Conservation (phyloP, 495 filamentous ascomycete species). For the Aspergillus funiculosus region DNA sequence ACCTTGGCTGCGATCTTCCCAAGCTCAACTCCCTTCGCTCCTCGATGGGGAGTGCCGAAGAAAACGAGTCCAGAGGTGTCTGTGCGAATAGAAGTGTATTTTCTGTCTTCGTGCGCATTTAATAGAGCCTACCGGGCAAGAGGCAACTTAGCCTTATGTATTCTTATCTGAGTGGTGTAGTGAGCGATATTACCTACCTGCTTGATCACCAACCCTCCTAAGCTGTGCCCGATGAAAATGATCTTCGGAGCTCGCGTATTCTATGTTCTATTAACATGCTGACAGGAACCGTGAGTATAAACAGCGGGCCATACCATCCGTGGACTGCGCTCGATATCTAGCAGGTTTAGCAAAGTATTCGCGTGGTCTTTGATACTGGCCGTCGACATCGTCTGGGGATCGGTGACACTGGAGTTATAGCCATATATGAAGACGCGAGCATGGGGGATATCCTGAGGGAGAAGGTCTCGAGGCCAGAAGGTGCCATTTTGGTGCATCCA, state of each 20-base stretch:
- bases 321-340: conserved; percentile 31
- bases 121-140: conserved; percentile 40
- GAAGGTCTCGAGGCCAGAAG: conserved; percentile 39
- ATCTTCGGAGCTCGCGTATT: conserved; percentile 27
- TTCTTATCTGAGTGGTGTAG: background rate
- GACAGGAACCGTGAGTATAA: background rate
- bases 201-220: conserved; percentile 43
- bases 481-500: conserved; percentile 35
- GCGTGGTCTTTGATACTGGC: conserved; percentile 38
- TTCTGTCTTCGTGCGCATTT: conserved; percentile 38
- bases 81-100: conserved; percentile 34
- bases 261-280: background rate
- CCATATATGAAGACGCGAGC: conserved; percentile 40
- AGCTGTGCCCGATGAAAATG: conserved; percentile 44
- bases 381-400: conserved; percentile 34
- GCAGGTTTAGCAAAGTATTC: conserved; percentile 33
- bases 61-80: conserved; percentile 41
- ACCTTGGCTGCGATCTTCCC: conserved; percentile 36
- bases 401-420: conserved; percentile 40
- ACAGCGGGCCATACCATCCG: conserved; percentile 14
- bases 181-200: conserved; percentile 32
- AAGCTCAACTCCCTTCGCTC: conserved; percentile 35
- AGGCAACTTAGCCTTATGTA: background rate
- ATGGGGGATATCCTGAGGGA: conserved; percentile 35
- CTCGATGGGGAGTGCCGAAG: conserved; percentile 44